phyloP scores from a whole-genome alignment of 495 filamentous ascomycete species.

The Xylaria bambusicola region DNA sequence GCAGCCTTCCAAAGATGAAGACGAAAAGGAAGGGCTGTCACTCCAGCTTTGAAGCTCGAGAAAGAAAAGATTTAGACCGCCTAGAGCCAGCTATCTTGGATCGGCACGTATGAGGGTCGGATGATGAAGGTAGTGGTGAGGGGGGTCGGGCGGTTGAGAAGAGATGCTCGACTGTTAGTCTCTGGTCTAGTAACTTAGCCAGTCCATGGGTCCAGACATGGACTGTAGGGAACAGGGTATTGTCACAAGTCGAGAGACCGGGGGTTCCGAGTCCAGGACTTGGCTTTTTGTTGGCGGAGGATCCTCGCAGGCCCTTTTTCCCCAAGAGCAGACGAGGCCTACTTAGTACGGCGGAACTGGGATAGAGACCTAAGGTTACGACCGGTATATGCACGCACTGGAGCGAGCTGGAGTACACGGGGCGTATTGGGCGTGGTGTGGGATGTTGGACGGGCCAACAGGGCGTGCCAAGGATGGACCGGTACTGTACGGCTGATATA shows the following conservation, averaged over 20 bases:
- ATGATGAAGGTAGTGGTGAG: constrained; percentile 7
- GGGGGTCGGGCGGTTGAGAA: constrained; percentile 6
- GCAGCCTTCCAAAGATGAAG: constrained; percentile 15
- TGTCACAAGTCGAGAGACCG: neutral
- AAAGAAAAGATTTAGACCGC: neutral
- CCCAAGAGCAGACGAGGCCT: neutral
- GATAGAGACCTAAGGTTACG: neutral
- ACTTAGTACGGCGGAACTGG: too few species aligned
- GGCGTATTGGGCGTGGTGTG: constrained; percentile 14
- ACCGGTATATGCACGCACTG: constrained; percentile 9
- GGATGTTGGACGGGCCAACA: neutral
- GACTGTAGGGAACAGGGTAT: neutral
- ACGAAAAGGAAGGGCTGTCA: constrained; percentile 12
- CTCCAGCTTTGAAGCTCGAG: constrained; percentile 20
- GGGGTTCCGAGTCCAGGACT: neutral
- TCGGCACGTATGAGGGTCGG: constrained; percentile 18
- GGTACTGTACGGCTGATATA: too few species aligned
- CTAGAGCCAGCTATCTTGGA: too few species aligned
- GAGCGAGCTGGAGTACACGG: constrained; percentile 6
- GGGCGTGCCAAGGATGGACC: constrained; percentile 4
- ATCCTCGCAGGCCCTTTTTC: neutral
- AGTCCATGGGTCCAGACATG: constrained; percentile 14
- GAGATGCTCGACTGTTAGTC: neutral
- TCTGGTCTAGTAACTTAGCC: constrained; percentile 6
- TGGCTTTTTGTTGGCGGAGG: neutral